phyloP scores from a whole-genome alignment of 1,139 yeast genomes.

The Lodderomyces jiufengensis region DNA sequence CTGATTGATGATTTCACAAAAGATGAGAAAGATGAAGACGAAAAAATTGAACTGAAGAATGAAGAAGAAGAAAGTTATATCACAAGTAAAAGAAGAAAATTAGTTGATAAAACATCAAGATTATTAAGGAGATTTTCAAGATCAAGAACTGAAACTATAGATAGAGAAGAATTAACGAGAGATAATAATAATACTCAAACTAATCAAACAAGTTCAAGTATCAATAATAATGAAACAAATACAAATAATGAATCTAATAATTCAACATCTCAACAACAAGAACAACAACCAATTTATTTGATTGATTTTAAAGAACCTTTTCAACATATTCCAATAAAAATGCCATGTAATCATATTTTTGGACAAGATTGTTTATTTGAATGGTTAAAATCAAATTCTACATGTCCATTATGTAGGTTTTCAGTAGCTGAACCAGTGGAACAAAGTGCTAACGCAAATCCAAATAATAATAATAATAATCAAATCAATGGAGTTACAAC shows the following conservation, averaged over 20 bases:
- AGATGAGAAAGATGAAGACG: conserved; percentile 15
- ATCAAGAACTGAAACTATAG: conserved; percentile 3
- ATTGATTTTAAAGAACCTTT: conserved; percentile 32
- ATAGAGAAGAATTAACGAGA: too few species aligned
- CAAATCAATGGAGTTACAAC: too few species aligned
- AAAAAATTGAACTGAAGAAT: conserved; percentile 4
- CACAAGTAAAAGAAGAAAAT: conserved; percentile 5
- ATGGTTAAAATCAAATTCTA: conserved; percentile 67
- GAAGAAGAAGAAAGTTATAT: conserved; percentile 15
- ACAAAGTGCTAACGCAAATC: too few species aligned
- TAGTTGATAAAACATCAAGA: conserved; percentile 1
- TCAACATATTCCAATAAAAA: conserved; percentile 59
- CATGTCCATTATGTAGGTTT: conserved; percentile 80
- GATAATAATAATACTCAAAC: too few species aligned
- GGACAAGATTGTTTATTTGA: conserved; percentile 70
- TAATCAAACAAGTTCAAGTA: too few species aligned
- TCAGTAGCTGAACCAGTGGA: conserved; percentile 35
- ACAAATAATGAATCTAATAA: conserved; percentile 1
- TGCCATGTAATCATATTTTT: conserved; percentile 82
- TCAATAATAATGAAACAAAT: not conserved
- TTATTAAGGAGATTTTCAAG: conserved; percentile 4
- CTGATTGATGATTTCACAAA: conserved; percentile 10
- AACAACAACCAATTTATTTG: conserved; percentile 15
- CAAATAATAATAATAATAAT: conserved; percentile 1
- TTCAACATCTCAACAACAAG: conserved; percentile 2